phyloP scores from a whole-genome alignment of 2,329 filamentous ascomycete species.

The Pyrenochaeta sp. region DNA sequence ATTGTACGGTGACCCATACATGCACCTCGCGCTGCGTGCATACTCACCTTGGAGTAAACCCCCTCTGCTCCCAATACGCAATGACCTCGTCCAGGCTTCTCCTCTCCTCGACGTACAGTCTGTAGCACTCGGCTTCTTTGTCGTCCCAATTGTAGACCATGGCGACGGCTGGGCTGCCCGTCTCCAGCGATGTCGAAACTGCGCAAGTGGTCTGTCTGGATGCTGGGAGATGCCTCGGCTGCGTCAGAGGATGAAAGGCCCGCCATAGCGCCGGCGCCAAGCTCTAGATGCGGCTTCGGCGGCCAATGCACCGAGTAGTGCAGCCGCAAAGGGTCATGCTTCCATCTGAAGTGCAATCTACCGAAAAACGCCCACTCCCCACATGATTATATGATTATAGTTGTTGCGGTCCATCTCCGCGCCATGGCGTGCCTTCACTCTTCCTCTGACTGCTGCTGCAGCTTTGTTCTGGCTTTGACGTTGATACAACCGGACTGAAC shows the following conservation, averaged over 20 bases:
- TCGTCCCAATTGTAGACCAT: constrained; percentile 70
- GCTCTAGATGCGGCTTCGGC: constrained; percentile 28
- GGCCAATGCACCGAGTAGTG: constrained; percentile 19
- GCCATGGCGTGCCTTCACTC: too few species aligned
- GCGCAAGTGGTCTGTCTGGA: constrained; percentile 28
- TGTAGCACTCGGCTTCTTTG: constrained; percentile 70
- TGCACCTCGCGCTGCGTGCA: constrained; percentile 27
- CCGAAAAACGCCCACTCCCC: too few species aligned
- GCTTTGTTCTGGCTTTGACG: background rate
- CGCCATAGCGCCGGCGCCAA: constrained; percentile 27
- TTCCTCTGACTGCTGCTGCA: background rate
- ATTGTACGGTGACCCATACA: constrained; percentile 32
- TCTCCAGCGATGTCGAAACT: constrained; percentile 5
- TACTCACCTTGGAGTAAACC: constrained; percentile 78
- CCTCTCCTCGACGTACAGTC: constrained; percentile 79
- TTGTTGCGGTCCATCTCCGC: too few species aligned
- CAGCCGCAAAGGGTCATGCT: constrained; percentile 13
- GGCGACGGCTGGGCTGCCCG: background rate
- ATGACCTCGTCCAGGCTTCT: constrained; percentile 77
- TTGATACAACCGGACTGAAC: constrained; percentile 3
- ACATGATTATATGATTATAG: too few species aligned
- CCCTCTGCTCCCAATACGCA: constrained; percentile 67
- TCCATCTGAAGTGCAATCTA: constrained; percentile 16
- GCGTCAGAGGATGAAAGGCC: constrained; percentile 21
- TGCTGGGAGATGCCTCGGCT: constrained; percentile 13